These are phyloP conservation scores for Suhomyces taliae DNA, from an alignment of 1,139 yeast genomes.

Conservation along the genomic window DNA sequence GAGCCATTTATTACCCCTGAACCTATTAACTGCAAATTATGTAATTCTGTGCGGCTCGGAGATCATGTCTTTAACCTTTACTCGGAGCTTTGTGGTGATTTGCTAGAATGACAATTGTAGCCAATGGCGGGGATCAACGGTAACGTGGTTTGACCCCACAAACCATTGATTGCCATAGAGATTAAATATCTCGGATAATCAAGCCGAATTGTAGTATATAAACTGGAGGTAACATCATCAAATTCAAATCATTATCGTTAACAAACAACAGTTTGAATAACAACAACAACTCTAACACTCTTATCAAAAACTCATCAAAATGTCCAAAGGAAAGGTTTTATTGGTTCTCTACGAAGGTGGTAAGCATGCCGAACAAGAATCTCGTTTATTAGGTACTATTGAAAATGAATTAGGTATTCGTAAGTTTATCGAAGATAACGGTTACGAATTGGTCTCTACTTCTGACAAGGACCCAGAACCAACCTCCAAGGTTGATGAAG, in stretches of 20 bases:
- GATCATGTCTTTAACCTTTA: neutral
- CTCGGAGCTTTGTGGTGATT: neutral
- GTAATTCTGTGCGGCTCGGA: neutral
- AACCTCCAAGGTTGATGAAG: slow-evolving; percentile 57
- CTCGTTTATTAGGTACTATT: slow-evolving; percentile 63
- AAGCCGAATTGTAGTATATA: neutral
- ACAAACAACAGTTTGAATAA: neutral
- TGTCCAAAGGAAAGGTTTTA: slow-evolving; percentile 45
- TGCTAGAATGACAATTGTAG: neutral
- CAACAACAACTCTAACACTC: neutral
- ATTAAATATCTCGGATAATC: slow-evolving; percentile 4
- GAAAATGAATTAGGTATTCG: slow-evolving; percentile 78
- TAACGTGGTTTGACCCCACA: neutral
- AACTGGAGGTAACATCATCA: neutral
- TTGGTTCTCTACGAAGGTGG: slow-evolving; percentile 58
- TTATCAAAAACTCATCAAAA: neutral
- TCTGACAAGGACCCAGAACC: slow-evolving; percentile 67
- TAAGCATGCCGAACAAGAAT: slow-evolving; percentile 59
- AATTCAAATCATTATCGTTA: neutral
- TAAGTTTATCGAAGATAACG: slow-evolving; percentile 61
- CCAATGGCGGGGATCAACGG: neutral
- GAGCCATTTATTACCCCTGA: neutral
- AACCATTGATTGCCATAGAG: neutral
- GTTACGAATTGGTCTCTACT: slow-evolving; percentile 69
- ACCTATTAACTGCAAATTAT: neutral